Percentiles rank a stretch among this genome's conserved stretches.
These are phyloP conservation scores for Fusarium sacchari DNA, from an alignment of 2,329 filamentous ascomycete species.

Conservation along the genomic window DNA sequence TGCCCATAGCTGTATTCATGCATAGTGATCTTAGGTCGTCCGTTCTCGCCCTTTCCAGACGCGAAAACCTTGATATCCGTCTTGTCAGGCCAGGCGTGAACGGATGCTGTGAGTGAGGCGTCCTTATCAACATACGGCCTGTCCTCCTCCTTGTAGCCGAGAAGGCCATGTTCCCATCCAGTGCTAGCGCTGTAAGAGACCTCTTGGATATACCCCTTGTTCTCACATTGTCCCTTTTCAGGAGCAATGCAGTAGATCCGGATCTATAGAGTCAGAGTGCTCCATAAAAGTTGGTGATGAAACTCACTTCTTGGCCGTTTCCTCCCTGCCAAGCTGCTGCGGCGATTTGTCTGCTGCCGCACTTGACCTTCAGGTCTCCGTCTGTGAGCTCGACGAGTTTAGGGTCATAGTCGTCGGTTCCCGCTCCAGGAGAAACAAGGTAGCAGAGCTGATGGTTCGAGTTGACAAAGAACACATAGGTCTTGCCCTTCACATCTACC, in stretches of 20 bases:
- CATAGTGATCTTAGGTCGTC: background rate
- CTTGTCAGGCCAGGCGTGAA: background rate
- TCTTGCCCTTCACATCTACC: background rate
- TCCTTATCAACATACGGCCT: background rate
- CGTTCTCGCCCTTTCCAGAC: background rate
- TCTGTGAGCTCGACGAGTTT: fast-evolving
- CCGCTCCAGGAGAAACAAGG: background rate
- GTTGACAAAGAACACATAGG: background rate
- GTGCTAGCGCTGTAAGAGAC: background rate
- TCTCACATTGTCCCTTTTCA: background rate
- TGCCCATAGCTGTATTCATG: background rate
- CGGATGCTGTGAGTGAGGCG: background rate
- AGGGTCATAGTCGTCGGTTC: background rate
- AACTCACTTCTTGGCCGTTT: background rate
- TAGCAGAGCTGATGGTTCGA: background rate
- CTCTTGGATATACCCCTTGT: background rate
- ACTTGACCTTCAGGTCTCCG: background rate
- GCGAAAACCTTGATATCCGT: background rate
- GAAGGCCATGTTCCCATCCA: background rate
- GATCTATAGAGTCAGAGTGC: background rate
- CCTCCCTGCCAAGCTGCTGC: background rate
- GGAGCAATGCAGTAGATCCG: background rate
- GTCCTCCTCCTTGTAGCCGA: background rate
- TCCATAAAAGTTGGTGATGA: fast-evolving
- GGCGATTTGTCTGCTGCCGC: background rate